phyloP scores from a whole-genome alignment of 2,329 filamentous ascomycete genomes.

The Penicillium sp. region DNA sequence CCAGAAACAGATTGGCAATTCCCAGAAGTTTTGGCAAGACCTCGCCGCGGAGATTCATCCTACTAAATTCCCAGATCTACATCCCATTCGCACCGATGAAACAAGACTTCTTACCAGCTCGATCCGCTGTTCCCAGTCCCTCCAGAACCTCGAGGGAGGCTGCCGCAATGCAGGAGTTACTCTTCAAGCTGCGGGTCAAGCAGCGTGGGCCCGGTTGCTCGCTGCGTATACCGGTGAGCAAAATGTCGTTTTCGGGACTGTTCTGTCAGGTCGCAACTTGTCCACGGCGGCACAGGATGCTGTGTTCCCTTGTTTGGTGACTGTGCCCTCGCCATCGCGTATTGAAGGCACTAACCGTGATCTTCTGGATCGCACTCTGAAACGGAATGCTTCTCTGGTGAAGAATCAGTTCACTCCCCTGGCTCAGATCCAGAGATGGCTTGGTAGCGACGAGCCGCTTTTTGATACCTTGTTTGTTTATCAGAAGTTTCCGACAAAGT shows the following conservation, averaged over 20 bases:
- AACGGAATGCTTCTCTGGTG: constrained; percentile 63
- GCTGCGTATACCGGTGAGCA: constrained; percentile 75
- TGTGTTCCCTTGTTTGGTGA: constrained; percentile 79
- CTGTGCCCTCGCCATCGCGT: constrained; percentile 69
- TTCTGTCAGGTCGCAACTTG: constrained; percentile 71
- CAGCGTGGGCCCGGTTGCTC: constrained; percentile 75
- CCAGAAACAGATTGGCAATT: constrained; percentile 28
- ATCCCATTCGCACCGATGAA: constrained; percentile 55
- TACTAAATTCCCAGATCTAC: constrained; percentile 75
- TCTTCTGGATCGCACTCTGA: constrained; percentile 65
- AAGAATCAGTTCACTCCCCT: constrained; percentile 73
- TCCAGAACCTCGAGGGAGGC: constrained; percentile 54
- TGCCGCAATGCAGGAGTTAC: constrained; percentile 66
- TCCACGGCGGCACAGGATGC: constrained; percentile 60
- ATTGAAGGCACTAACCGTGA: constrained; percentile 57
- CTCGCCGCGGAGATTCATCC: constrained; percentile 57
- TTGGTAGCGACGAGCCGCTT: constrained; percentile 63
- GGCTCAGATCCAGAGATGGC: constrained; percentile 69
- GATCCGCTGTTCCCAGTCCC: constrained; percentile 42
- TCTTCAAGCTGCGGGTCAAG: constrained; percentile 73
- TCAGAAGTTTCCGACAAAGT: constrained; percentile 58
- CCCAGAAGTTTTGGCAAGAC: constrained; percentile 63
- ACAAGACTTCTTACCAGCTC: constrained; percentile 38
- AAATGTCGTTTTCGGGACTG: constrained; percentile 74
- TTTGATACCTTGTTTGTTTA: constrained; percentile 88